Percentiles rank a stretch among this genome's conserved stretches.
phyloP scores from a whole-genome alignment of 2,329 filamentous ascomycete species.

The Lasiodiplodia theobromae region DNA sequence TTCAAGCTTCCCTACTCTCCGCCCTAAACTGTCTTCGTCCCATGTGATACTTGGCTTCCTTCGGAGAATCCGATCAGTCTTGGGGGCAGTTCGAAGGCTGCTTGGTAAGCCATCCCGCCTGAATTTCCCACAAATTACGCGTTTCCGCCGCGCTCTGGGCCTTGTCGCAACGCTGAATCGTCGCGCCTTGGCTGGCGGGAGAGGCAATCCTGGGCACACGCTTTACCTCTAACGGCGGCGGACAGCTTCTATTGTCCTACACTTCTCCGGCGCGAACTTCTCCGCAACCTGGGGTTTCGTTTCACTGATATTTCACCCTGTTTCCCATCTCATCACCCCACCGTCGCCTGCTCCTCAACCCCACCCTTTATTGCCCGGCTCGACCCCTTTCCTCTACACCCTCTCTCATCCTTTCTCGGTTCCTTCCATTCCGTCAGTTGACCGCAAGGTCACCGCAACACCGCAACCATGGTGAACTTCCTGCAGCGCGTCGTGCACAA shows the following conservation, averaged over 20 bases:
- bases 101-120: constrained; percentile 23
- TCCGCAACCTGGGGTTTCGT: constrained; percentile 8
- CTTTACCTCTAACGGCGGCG: neutral
- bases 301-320: constrained; percentile 18
- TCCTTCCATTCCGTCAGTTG: neutral
- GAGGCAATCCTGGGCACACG: neutral
- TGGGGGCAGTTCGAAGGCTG: constrained; percentile 14
- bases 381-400: neutral
- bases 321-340: constrained; percentile 1
- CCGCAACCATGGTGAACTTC: constrained; percentile 38
- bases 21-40: constrained; percentile 3
- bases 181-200: constrained; percentile 14
- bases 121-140: constrained; percentile 26
- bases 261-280: constrained; percentile 3
- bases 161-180: constrained; percentile 11
- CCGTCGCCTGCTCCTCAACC: neutral
- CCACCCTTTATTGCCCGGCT: neutral
- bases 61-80: constrained; percentile 22
- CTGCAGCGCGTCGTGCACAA: constrained; percentile 69
- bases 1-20: constrained; percentile 7
- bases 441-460: constrained; percentile 16
- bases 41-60: constrained; percentile 14
- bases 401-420: neutral
- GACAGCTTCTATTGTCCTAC: neutral
- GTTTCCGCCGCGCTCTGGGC: constrained; percentile 19